Evolutionary conservation across 192 early-diverging fungal genomes (phyloP), one percentile per base, ranked within the genome.

Genomic region (Rhizophagus sp.): DNA sequence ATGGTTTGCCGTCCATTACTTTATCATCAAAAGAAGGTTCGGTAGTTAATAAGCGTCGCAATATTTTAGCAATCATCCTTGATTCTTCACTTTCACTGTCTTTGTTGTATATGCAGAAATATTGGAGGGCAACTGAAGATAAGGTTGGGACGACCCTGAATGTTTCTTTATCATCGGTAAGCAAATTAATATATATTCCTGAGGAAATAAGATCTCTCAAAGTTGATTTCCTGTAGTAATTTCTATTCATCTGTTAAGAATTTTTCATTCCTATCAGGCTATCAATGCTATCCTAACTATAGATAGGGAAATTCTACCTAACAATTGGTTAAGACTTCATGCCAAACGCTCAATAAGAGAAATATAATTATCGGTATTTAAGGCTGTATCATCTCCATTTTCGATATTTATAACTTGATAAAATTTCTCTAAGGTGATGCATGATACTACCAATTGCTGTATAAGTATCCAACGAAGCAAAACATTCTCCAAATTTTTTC

Each of bases 161-260:
- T 12, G 0, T 25, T 71, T 71, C 69, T 44, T 0, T 12, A 12
- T 50, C 2, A 24, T 50, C 8, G 4, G 69, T 71, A 71, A 71
- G 69, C 25, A 44, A 71, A 71, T 71, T 71, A 27, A 71, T 50
- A 47, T 71, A 71, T 44, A 47, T 25, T 71, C 44, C 44, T 2
- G 44, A 47, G 9, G 24, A 71, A 71, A 71, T 47, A 33, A 71
- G 69, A 27, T n/a, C 44, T 71, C n/a, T 47, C 1, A 71, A 47
- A 47, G 7, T 71, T 25, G 0, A 71, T 49, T 25, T 41, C 41
- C 24, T 22, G 4, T 22, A 47, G 47, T 6, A 19, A 47, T 47
- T 49, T n/a, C 30, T 30, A 30, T 30, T 30, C 30, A 30, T 30
- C 30, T 30, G 30, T 30, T 30, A 30, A 30, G 1, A 30, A 30